These are phyloP conservation scores for Dendrocalamus latiflorus DNA, from an alignment of 202 grass and related monocot genomes.

Conservation along the genomic window DNA sequence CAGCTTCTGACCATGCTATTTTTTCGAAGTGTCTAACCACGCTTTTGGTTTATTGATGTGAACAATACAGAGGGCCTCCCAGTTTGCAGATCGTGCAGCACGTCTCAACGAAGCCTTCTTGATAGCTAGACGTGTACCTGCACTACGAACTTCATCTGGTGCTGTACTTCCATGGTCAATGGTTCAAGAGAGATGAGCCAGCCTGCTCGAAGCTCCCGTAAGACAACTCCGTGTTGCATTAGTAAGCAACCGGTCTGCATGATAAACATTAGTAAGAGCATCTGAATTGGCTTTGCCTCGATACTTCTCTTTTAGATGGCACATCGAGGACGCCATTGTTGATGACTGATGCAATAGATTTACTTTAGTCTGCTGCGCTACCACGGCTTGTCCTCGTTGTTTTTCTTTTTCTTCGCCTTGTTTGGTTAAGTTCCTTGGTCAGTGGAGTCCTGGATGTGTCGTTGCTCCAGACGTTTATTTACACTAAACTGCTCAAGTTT, in stretches of 20 bases:
- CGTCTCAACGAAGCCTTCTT: conserved; percentile 82
- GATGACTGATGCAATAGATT: background rate
- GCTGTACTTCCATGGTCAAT: conserved; percentile 50
- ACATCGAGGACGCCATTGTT: background rate
- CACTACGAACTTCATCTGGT: conserved; percentile 47
- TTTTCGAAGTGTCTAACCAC: conserved; percentile 5
- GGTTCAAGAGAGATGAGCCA: conserved; percentile 45
- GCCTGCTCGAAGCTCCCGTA: background rate
- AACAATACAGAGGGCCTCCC: conserved; percentile 57
- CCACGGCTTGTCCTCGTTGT: background rate
- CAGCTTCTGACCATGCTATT: background rate
- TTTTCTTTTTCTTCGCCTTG: background rate
- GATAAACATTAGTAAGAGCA: background rate
- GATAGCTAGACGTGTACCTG: conserved; percentile 50
- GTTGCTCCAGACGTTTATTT: background rate
- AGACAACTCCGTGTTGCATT: background rate
- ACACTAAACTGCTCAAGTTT: background rate
- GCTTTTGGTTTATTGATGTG: conserved; percentile 4
- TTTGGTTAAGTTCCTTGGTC: conserved; percentile 7
- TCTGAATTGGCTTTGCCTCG: background rate
- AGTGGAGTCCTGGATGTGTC: conserved; percentile 1
- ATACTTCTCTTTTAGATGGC: background rate
- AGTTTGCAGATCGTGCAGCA: conserved; percentile 49
- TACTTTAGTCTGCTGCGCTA: background rate
- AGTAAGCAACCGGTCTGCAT: background rate